Base-by-base conservation (phyloP, 495 filamentous ascomycete species). In the Filosporella fistucella region DNA sequence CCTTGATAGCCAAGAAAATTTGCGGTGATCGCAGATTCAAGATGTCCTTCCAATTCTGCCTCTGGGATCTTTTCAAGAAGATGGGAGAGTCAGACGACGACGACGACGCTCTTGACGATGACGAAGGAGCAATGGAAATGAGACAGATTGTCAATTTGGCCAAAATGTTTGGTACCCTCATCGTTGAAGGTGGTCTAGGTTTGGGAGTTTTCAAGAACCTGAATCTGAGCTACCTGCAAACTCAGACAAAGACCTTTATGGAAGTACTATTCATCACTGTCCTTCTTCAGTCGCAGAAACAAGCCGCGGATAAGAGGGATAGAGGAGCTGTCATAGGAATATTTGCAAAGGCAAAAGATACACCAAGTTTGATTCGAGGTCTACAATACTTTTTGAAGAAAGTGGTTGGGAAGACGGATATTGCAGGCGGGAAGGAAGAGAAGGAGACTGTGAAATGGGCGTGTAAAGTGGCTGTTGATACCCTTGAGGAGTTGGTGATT, bases 21-120 rank as follows among this genome's bases (percentile, higher is more conserved):
- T 89, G 89, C 57, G 70, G 71, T 4, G 83, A 86, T 29, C 80
- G 77, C 42, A 82, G 81, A 51, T 66, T 94, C 23, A 82, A 79
- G 47, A 85, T 86, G 71, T 82, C 85, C 3, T 95, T 98, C 59
- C 86, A 90, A 62, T 89, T 85, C 55, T 76, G 80, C 16, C 69
- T 96, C 1, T 96, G 89, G 84, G 87, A 85, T 54, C 68, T 90
- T n/a, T 90, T 96, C 67, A 86, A 84, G 63, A 72, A 78, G 35
- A 80, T 96, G 70, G 91, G 88, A 37, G 89, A 94, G 63, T 68
- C 70, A 16, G 74, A 81, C 24, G 81, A 82, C 9, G 70, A 72
- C 7, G 79, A 79, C 3, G 75, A 77, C 1, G 63, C 56, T 16
- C 65, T 65, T 10, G 69, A 72, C n/a, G 54, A 65, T n/a, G 71